Conservation (phyloP, 108 stramenopile species). For the Cyclostephanos invisitatus region DNA sequence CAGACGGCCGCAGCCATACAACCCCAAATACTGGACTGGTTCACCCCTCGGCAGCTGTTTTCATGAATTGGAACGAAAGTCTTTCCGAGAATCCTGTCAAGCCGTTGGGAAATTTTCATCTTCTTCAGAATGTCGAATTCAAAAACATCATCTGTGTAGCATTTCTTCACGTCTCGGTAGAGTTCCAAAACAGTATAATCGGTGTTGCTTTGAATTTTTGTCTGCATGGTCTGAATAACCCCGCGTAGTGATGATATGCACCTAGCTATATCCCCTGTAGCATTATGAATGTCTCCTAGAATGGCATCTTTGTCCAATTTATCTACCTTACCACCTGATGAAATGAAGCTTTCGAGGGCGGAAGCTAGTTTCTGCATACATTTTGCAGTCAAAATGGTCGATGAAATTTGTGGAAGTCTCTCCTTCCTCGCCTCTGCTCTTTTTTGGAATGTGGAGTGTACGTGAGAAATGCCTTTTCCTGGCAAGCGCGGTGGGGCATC, state of each 20-base stretch:
- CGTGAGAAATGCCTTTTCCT: slow-evolving; percentile 44
- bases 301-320: slow-evolving; percentile 61
- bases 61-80: slow-evolving; percentile 76
- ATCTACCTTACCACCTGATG: slow-evolving; percentile 73
- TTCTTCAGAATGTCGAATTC: slow-evolving; percentile 59
- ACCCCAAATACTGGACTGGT: slow-evolving; percentile 89
- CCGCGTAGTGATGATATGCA: slow-evolving; percentile 33
- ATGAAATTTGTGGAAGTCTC: slow-evolving; percentile 65
- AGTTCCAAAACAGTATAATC: slow-evolving; percentile 75
- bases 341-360: slow-evolving; percentile 56
- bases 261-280: slow-evolving; percentile 37
- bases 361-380: slow-evolving; percentile 48
- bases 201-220: slow-evolving; percentile 31
- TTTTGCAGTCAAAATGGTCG: slow-evolving; percentile 59
- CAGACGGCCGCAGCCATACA: slow-evolving; percentile 90
- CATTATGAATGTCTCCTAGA: slow-evolving; percentile 53
- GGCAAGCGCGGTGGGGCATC: slow-evolving; percentile 57
- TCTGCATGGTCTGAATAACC: slow-evolving; percentile 26
- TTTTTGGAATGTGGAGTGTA: slow-evolving; percentile 54
- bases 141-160: slow-evolving; percentile 72
- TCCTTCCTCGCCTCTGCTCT: slow-evolving; percentile 62
- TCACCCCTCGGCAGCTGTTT: slow-evolving; percentile 76
- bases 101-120: slow-evolving; percentile 57
- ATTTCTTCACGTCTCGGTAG: slow-evolving; percentile 60
- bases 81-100: slow-evolving; percentile 79